Percentiles rank a stretch among this genome's conserved stretches.
phyloP scores from a whole-genome alignment of 2,329 filamentous ascomycete species.

The Hypoxylon sp. region DNA sequence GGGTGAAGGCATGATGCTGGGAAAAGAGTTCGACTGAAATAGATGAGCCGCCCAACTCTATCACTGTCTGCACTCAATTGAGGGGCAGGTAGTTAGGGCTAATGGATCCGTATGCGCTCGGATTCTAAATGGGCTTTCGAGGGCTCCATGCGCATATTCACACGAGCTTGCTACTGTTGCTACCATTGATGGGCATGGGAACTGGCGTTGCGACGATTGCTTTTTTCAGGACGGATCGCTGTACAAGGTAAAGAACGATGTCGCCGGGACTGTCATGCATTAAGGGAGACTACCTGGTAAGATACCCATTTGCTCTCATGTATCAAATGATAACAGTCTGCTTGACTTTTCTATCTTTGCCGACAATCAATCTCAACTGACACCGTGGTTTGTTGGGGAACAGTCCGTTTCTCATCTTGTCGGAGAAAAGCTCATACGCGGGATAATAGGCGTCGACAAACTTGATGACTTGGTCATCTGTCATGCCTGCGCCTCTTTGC shows the following conservation, averaged over 20 bases:
- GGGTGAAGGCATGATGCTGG: slow-evolving; percentile 67
- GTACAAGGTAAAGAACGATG: slow-evolving; percentile 15
- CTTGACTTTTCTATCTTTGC: slow-evolving; percentile 71
- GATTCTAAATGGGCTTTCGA: slow-evolving; percentile 3
- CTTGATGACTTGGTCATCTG: slow-evolving; percentile 79
- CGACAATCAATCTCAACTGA: slow-evolving; percentile 75
- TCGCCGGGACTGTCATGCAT: slow-evolving; percentile 17
- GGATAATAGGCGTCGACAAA: slow-evolving; percentile 82
- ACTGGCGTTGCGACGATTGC: slow-evolving; percentile 24
- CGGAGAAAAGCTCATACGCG: slow-evolving; percentile 78
- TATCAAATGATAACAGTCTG: slow-evolving; percentile 67
- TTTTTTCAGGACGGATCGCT: slow-evolving; percentile 6
- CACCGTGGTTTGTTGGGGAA: slow-evolving; percentile 65
- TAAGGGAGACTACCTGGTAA: slow-evolving; percentile 39
- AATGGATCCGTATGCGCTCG: slow-evolving; percentile 26
- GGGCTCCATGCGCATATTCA: slow-evolving; percentile 13
- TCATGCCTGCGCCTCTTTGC: slow-evolving; percentile 82
- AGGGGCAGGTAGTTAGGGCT: slow-evolving; percentile 1
- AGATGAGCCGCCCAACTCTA: slow-evolving; percentile 19
- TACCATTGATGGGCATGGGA: slow-evolving; percentile 23
- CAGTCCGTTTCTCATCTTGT: slow-evolving; percentile 70
- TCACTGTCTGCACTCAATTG: slow-evolving; percentile 1
- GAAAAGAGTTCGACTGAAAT: slow-evolving; percentile 53
- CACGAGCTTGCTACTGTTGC: slow-evolving; percentile 23
- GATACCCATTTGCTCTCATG: slow-evolving; percentile 43